Conservation (phyloP, 768 basidiomycete species). For the Kwoniella heveanensis region DNA sequence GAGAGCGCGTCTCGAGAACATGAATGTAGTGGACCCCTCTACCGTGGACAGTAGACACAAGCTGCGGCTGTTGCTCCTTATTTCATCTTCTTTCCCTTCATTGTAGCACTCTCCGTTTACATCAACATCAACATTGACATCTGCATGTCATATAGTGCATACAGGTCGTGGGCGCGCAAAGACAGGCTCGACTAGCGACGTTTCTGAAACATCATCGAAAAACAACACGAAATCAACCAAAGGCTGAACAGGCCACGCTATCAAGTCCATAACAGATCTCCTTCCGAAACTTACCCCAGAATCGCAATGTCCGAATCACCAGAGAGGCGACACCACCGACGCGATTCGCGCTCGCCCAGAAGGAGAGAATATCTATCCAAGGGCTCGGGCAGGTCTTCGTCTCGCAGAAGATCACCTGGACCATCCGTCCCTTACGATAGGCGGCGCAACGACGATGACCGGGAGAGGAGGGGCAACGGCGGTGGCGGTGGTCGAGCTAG, state of each 20-base stretch:
- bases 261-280: too few species aligned
- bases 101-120: too few species aligned
- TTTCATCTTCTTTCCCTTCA: too few species aligned
- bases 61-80: too few species aligned
- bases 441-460: conserved; percentile 5
- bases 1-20: conserved; percentile 2
- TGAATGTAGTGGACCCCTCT: background rate
- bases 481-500: conserved; percentile 24
- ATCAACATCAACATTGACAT: too few species aligned
- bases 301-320: conserved; percentile 21
- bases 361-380: conserved; percentile 29
- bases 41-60: too few species aligned
- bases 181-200: too few species aligned
- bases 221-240: too few species aligned
- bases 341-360: conserved; percentile 35
- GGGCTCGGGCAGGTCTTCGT: conserved; percentile 37
- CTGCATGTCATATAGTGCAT: too few species aligned
- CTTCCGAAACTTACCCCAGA: background rate
- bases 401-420: conserved; percentile 30
- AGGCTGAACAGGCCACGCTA: too few species aligned
- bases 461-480: background rate
- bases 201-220: too few species aligned
- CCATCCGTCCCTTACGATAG: conserved; percentile 13
- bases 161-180: too few species aligned
- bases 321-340: conserved; percentile 21